Evolutionary conservation across 768 basidiomycete species (phyloP), one percentile per base, ranked within the genome.

Genomic region (Galerina marginata): DNA sequence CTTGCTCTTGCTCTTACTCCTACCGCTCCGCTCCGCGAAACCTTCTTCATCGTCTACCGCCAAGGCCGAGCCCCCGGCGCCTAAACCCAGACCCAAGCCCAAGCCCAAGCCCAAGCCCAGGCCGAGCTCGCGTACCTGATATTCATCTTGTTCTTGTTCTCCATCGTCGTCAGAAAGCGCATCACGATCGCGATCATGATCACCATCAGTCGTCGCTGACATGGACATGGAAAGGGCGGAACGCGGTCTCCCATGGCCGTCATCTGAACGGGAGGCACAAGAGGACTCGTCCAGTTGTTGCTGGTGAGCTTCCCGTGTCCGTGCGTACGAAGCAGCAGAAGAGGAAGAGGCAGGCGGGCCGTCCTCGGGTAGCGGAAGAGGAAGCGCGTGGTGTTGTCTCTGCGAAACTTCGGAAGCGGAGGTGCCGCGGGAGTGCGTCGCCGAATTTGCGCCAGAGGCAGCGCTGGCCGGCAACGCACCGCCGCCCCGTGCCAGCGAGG

Each of bases 321-420:
- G 9, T 39, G 37, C 36, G 33, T 38, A 51, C 39, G 36, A 23
- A 38, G n/a, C 16, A 20, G 33, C n/a, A 37, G 53, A 44, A 11
- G 48, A 38, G 33, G 50, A 51, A 53, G 58, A 56, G n/a, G 58
- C 45, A 7, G 57, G 56, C 47, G 59, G 55, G 33, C 58, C 54
- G 50, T 54, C 61, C 11, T 20, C 51, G 29, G 29, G 29, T 33
- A 33, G 29, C 29, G 29, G 29, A 37, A 37, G n/a, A 25, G 23
- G 44, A 20, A 29, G 38, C 16, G 29, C 15, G 39, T 39, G 55
- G 54, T 47, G 26, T 56, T 59, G 61, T 47, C 43, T 60, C 61
- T 67, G 66, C 59, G 59, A 63, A 67, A 62, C 63, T 51, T 67
- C 66, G 66, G 63, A 65, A 43, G 51, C n/a, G 29, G 58, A 52